A percentile compares a stretch with the other conserved stretches of the same genome.
Conservation (phyloP, 345 rosid genomes). For the Aquilaria sinensis region DNA sequence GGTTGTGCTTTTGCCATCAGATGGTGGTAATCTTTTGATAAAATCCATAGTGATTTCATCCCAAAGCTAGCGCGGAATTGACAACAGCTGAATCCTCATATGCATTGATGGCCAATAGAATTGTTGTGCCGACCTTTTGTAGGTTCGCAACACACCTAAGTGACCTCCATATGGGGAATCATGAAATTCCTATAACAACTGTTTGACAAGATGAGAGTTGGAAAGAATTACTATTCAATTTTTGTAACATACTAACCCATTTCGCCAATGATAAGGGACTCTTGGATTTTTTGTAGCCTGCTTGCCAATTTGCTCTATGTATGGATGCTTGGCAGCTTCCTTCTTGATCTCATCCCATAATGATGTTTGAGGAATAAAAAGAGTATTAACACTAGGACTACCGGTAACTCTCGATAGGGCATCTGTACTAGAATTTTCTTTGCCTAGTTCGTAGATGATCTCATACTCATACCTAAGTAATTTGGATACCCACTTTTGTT, state of each 20-base stretch:
- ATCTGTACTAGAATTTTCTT: neutral
- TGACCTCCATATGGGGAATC: neutral
- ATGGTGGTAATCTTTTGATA: neutral
- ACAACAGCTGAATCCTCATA: neutral
- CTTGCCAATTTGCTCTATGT: neutral
- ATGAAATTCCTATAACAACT: neutral
- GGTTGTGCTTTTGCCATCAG: neutral
- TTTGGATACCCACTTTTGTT: no score
- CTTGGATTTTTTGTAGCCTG: neutral
- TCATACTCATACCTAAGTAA: no score
- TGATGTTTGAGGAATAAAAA: no score
- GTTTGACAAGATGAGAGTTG: neutral
- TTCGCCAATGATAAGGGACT: neutral
- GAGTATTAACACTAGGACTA: neutral
- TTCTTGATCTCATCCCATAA: conserved; percentile 5
- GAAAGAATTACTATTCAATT: neutral
- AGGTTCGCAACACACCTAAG: neutral
- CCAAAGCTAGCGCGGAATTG: neutral
- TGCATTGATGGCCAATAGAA: neutral
- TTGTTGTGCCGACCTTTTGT: neutral
- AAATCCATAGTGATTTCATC: conserved; percentile 5
- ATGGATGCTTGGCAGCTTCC: neutral
- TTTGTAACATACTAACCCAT: neutral
- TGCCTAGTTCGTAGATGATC: neutral
- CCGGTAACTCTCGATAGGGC: neutral